Base-by-base conservation (phyloP, 257 asterid genomes). In the Solanum ahanhuiri region DNA sequence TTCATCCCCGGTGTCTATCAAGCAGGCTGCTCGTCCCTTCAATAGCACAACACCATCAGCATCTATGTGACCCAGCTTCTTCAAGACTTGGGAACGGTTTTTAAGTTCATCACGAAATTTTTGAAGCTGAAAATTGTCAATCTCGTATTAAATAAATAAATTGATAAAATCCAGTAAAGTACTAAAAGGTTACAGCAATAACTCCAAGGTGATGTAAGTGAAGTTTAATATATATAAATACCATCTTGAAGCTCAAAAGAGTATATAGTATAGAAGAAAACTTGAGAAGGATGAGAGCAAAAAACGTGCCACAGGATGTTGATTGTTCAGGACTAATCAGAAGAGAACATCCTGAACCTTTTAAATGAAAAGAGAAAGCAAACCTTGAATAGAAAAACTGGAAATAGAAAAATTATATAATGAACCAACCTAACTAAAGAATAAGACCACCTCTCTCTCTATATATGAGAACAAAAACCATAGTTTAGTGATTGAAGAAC, bases 11-110 rank as follows among this genome's bases (percentile, higher is more conserved):
- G 99, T 97, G 90, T 97, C 99, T 88, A 97, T 94, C 87, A 95
- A 92, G 93, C 98, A 97, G 90, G 98, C 99, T 67, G 99, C 99
- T 35, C 99, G 93, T 77, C 98, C 99, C 88, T 97, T 97, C 94
- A 95, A 89, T 89, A 93, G 98, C 83, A 95, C 98, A 45, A 97
- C 94, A n/a, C 96, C 92, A 88, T 97, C 98, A 83, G 90, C 87
- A 89, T 94, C 99, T 87, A 97, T 93, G 88, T 97, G 98, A 63
- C 99, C 98, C 88, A 97, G 93, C 90, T 90, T 95, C 90, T 93
- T 95, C 84, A 97, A 93, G 85, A 97, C 99, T 86, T 98, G 94
- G 18, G 98, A 97, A 15, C 99, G 98, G 87, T 94, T 97, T 88
- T 92, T 97, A 85, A 97, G 99, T 91, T 97, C 99, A 88, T 95